These are phyloP conservation scores for Calonectria pseudoreteaudii DNA, from an alignment of 2,329 filamentous ascomycete genomes.

Conservation along the genomic window DNA sequence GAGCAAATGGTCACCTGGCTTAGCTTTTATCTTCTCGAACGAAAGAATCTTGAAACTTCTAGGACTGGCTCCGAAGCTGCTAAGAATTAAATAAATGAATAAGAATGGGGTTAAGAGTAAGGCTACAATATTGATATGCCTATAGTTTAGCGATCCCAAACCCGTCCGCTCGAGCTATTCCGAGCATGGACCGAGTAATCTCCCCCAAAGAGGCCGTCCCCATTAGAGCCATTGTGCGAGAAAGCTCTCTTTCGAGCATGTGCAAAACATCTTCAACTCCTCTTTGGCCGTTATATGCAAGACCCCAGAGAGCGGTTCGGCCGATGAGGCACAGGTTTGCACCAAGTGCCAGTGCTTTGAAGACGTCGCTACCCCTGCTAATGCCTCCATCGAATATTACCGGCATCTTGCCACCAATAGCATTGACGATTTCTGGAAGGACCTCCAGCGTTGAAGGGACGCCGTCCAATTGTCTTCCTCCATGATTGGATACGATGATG, in stretches of 20 bases:
- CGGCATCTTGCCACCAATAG: neutral
- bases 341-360: constrained; percentile 18
- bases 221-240: constrained; percentile 11
- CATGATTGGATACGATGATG: constrained; percentile 19
- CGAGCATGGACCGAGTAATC: neutral
- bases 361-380: constrained; percentile 11
- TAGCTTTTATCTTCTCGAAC: neutral
- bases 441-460: constrained; percentile 10
- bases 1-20: neutral
- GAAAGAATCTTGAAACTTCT: neutral
- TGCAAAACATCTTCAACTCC: constrained; percentile 16
- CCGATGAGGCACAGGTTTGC: constrained; percentile 11
- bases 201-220: neutral
- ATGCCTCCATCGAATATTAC: constrained; percentile 18
- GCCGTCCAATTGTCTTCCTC: constrained; percentile 6
- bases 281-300: constrained; percentile 15
- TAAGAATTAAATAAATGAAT: neutral
- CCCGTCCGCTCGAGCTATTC: neutral
- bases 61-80: neutral
- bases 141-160: constrained; percentile 14
- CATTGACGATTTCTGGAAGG: constrained; percentile 8
- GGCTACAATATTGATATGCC: neutral
- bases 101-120: neutral
- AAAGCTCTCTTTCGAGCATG: constrained; percentile 13
- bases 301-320: constrained; percentile 14